Base-by-base conservation (phyloP, 2,329 filamentous ascomycete species). In the Aspergillus sp. region DNA sequence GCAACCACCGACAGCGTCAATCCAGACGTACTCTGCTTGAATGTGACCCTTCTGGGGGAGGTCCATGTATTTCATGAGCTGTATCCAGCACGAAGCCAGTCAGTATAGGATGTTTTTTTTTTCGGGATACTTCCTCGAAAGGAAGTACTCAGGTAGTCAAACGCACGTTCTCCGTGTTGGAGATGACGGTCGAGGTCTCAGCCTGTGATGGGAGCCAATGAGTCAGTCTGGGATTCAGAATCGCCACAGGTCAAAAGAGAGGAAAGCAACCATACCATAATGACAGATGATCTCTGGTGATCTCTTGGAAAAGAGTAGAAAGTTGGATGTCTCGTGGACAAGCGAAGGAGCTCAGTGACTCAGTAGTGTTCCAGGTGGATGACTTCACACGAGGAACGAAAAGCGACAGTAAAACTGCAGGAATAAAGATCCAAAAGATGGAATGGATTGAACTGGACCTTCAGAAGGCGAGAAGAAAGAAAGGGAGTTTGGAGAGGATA, bases 11-110 rank as follows among this genome's bases (percentile, higher is more conserved):
- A 76, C 73, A 57, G 86, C 79, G 67, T 96, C 90, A 69, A 96
- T 86, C 91, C 91, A 96, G 79, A 96, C 84, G 76, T 96, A 96
- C 77, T 96, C 91, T 67, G 90, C 91, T 74, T 95, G 93, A 68
- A 94, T 79, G 62, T 76, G 77, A 71, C 90, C 90, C 72, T 86
- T 88, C 78, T 97, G 91, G 71, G 90, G 85, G 64, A 97, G 87
- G 66, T 79, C 78, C 75, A 93, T 83, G 81, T 91, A 97, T 75
- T 96, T 96, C 72, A 85, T 77, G 72, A 96, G 84, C 89, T 95
- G 72, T 63, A 53, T 60, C 61, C 57, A 59, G 55, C 52, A 44
- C 47, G 56, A 37, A 56, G 50, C 53, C 56, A 61, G 60, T 75
- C 66, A 72, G 71, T 71, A 69, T 70, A 53, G 17, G n/a, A 20